Evolutionary conservation across 306 rosid genomes (phyloP), one percentile per base, ranked within the genome.

Genomic region (Dicorynia guianensis): DNA sequence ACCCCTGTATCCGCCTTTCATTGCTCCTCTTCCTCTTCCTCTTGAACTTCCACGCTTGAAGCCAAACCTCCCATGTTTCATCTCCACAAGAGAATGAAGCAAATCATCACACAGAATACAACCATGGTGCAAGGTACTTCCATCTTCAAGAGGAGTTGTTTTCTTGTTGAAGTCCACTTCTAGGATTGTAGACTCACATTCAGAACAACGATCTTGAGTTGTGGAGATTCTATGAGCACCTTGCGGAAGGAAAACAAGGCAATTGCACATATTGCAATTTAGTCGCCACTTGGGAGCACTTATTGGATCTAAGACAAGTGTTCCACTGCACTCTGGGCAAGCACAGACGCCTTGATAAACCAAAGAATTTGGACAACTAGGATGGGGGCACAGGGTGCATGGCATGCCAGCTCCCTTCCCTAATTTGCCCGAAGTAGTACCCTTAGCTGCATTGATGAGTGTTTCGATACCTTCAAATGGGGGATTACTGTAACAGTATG

Each of bases 351-450:
- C 92, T 80, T 87, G 97, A 43, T 90, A 67, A 78, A 89, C 90
- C 72, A 92, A 69, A 30, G 98, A 94, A 78, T 90, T 96, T 38
- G 82, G 93, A 77, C 98, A 94, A 38, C 91, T 88, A 8, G 98
- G 98, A 79, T 92, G 98, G 4, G 95, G 98, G 80, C 98, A 94
- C 5, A 88, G 89, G 82, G 40, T 84, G 90, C 98, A 94, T 66
- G 98, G 90, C 98, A 94, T 94, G 66, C 97, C 97, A 42, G 89
- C 91, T 82, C 96, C 98, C 85, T 94, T 92, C 74, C 96, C 97
- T 65, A 77, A 61, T 87, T 89, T 86, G 65, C 89, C 86, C 18
- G 95, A 76, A 79, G 81, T 34, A 64, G 84, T 53, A 30, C 87
- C 75, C 88, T 88, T 89, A 34, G 78, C 81, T 4, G 87, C 75